A percentile compares a stretch with the other conserved stretches of the same genome.
phyloP scores from a whole-genome alignment of 2,329 filamentous ascomycete species.

The Fusarium liriodendri region DNA sequence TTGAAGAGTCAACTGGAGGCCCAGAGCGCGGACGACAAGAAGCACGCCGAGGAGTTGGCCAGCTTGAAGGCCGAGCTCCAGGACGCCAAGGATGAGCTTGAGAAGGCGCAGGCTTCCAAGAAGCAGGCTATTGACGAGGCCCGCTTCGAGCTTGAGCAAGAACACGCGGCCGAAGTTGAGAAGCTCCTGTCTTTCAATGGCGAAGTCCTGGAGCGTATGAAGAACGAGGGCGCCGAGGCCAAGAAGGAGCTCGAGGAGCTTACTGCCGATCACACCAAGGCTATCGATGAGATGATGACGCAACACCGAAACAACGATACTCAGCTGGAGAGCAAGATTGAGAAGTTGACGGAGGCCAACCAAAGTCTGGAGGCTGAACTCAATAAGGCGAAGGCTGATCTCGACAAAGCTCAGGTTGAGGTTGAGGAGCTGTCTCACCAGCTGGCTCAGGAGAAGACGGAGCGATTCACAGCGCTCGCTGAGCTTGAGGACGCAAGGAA shows the following conservation, averaged over 20 bases:
- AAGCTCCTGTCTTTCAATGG: conserved; percentile 57
- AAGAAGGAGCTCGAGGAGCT: conserved; percentile 59
- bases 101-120: conserved; percentile 57
- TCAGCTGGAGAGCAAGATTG: conserved; percentile 50
- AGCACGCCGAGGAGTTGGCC: conserved; percentile 50
- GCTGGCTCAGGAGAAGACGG: conserved; percentile 70
- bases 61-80: conserved; percentile 46
- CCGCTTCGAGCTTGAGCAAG: conserved; percentile 58
- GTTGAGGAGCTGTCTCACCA: conserved; percentile 62
- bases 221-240: conserved; percentile 51
- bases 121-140: conserved; percentile 58
- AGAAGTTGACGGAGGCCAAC: conserved; percentile 51
- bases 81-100: conserved; percentile 52
- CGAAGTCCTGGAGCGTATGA: conserved; percentile 55
- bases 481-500: conserved; percentile 69
- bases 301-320: conserved; percentile 51
- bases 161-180: conserved; percentile 60
- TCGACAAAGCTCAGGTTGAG: conserved; percentile 61
- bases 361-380: conserved; percentile 53
- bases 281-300: conserved; percentile 54
- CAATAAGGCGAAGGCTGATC: conserved; percentile 53
- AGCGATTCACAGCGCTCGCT: conserved; percentile 68
- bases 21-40: conserved; percentile 52
- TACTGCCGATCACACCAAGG: conserved; percentile 51
- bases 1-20: conserved; percentile 57